These are phyloP conservation scores for Metarhizium robertsii DNA, from an alignment of 2,329 filamentous ascomycete species.

Conservation along the genomic window DNA sequence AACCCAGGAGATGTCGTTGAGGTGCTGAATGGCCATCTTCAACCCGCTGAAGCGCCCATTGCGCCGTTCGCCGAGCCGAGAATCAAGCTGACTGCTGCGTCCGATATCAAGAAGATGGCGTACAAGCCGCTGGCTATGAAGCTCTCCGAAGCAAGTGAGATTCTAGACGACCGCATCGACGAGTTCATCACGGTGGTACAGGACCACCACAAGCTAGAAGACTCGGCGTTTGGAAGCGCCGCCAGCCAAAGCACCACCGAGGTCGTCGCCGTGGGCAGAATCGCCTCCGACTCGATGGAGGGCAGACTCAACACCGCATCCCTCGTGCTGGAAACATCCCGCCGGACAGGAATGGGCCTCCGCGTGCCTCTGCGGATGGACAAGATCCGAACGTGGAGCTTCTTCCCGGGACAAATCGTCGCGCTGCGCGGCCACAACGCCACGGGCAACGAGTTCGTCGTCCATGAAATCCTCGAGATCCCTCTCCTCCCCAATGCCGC, in stretches of 20 bases:
- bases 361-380: slow-evolving; percentile 73
- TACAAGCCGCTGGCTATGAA: slow-evolving; percentile 97
- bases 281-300: slow-evolving; percentile 79
- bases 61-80: slow-evolving; percentile 66
- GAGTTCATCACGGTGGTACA: slow-evolving; percentile 71
- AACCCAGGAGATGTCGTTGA: slow-evolving; percentile 79
- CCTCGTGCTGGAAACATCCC: slow-evolving; percentile 78
- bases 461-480: slow-evolving; percentile 64
- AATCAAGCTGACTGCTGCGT: slow-evolving; percentile 76
- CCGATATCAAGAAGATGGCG: slow-evolving; percentile 79
- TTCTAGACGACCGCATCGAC: slow-evolving; percentile 91
- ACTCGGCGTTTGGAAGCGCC: slow-evolving; percentile 78
- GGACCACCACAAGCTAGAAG: slow-evolving; percentile 65
- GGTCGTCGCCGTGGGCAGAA: slow-evolving; percentile 82
- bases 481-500: slow-evolving; percentile 69
- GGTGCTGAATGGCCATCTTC: slow-evolving; percentile 68
- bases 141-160: slow-evolving; percentile 81
- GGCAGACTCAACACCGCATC: slow-evolving; percentile 80
- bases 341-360: slow-evolving; percentile 72
- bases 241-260: slow-evolving; percentile 76
- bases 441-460: slow-evolving; percentile 73
- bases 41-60: slow-evolving; percentile 57
- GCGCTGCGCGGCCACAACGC: slow-evolving; percentile 81
- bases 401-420: slow-evolving; percentile 93
- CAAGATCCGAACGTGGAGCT: slow-evolving; percentile 58